Base-by-base conservation (phyloP, 768 basidiomycete genomes). In the Calocera viscosa region DNA sequence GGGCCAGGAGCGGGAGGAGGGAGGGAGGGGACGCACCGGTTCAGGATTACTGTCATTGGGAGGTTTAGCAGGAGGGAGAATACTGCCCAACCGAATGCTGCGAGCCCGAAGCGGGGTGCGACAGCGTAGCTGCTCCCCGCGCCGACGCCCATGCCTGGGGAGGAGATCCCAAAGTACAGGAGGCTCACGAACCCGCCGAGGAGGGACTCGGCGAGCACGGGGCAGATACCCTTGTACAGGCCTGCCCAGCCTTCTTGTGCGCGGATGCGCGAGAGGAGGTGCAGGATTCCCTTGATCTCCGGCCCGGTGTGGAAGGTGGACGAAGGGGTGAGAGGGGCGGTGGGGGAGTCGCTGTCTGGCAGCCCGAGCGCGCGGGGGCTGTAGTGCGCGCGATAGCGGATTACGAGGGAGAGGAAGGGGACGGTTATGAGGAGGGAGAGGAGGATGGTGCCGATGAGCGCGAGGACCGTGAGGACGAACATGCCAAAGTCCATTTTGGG, bases 301-400 rank as follows among this genome's bases (percentile, higher is more conserved):
- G 35, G 53, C 28, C 49, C 40, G 30, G 40, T 66, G 12, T 17
- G 14, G 34, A 38, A 24, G 14, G n/a, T 14, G 8, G 60, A 34
- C 47, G 49, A 26, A 77, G 86, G 90, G 2, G 86, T 84, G 17
- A 82, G 68, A 17, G 53, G 83, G 66, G 92, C 81, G n/a, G 89
- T 82, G 67, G 90, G 91, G 3, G 88, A 86, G 71, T 90, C 84
- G 0, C 88, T 86, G 71, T 90, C 84, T 0, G 89, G 84, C 41
- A 92, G 80, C 65, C 87, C 88, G 41, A 93, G 84, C 38, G 87
- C 89, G 75, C 88, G 89, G 1, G 91, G 91, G 72, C 89, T 90
- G 78, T 89, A 92, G 73, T 92, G 90, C 33, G 88, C 89, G 75
- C 91, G 81, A 74, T 66, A 68, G 11, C 68, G 65, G n/a, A 68